A percentile compares a stretch with the other conserved stretches of the same genome.
Conservation (phyloP, 2,329 filamentous ascomycete species). For the Fusarium cicatricum region DNA sequence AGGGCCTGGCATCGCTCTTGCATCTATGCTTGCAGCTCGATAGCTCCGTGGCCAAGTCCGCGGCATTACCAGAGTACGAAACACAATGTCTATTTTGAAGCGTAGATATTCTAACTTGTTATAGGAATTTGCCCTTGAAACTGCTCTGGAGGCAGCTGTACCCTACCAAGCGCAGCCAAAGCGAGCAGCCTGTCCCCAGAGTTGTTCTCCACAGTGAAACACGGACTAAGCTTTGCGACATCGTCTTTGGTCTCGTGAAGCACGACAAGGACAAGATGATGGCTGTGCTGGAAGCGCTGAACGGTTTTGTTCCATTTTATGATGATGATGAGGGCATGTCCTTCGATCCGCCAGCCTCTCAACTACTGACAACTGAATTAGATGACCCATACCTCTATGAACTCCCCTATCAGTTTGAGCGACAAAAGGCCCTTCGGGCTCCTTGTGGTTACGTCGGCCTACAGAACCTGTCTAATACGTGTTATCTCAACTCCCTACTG, state of each 20-base stretch:
- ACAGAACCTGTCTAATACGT: constrained; percentile 93
- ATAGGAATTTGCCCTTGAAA: constrained; percentile 44
- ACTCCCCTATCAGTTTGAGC: constrained; percentile 68
- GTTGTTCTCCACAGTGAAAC: constrained; percentile 63
- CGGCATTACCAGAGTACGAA: constrained; percentile 40
- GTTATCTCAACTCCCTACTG: constrained; percentile 94
- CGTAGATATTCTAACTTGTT: constrained; percentile 8
- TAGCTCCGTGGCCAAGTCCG: constrained; percentile 34
- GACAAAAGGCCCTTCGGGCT: constrained; percentile 73
- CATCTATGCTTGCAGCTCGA: constrained; percentile 45
- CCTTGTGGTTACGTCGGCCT: constrained; percentile 86
- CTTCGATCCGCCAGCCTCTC: background rate
- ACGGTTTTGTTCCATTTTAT: constrained; percentile 50
- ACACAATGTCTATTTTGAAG: background rate
- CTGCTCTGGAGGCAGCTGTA: constrained; percentile 74
- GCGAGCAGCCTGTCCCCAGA: constrained; percentile 45
- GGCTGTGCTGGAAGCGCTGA: constrained; percentile 56
- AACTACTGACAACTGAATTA: constrained; percentile 24
- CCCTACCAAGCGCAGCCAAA: constrained; percentile 55
- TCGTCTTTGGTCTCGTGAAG: constrained; percentile 65
- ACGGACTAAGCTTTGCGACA: constrained; percentile 66
- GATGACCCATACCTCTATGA: constrained; percentile 68
- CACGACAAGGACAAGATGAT: constrained; percentile 58
- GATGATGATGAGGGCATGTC: constrained; percentile 51
- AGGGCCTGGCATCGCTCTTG: constrained; percentile 44